These are phyloP conservation scores for Austroboletus eburneus DNA, from an alignment of 768 basidiomycete species.

Conservation along the genomic window DNA sequence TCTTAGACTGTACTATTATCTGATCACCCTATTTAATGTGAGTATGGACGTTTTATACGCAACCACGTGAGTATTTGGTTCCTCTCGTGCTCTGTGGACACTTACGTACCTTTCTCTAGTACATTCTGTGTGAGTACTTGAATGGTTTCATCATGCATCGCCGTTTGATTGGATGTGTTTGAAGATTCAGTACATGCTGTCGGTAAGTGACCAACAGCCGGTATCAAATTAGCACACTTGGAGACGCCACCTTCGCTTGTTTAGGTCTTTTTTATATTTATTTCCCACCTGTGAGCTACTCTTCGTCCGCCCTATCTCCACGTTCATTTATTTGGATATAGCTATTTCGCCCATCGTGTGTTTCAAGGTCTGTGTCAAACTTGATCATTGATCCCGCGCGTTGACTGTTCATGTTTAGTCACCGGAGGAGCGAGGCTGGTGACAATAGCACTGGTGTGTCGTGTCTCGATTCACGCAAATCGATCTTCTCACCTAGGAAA, in stretches of 20 bases:
- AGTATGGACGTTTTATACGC: slow-evolving; percentile 22
- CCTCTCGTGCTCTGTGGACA: too few species aligned
- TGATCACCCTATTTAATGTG: slow-evolving; percentile 24
- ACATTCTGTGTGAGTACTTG: slow-evolving; percentile 28
- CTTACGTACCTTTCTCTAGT: slow-evolving; percentile 12
- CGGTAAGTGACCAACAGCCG: slow-evolving; percentile 9
- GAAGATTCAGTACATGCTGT: slow-evolving; percentile 25
- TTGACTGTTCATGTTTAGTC: slow-evolving; percentile 9
- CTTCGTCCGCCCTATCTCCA: not conserved
- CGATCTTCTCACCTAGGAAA: not conserved
- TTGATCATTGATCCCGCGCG: too few species aligned
- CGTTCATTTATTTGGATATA: slow-evolving; percentile 5
- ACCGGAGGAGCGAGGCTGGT: slow-evolving; percentile 16
- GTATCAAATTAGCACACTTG: not conserved
- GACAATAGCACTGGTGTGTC: slow-evolving; percentile 17
- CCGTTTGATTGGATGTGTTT: not conserved
- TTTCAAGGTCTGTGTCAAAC: slow-evolving; percentile 25
- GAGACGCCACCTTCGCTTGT: not conserved
- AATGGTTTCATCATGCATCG: not conserved
- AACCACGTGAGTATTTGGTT: slow-evolving; percentile 17
- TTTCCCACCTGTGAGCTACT: slow-evolving; percentile 23
- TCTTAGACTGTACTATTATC: slow-evolving; percentile 27
- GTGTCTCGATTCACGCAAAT: not conserved
- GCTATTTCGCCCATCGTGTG: slow-evolving; percentile 24
- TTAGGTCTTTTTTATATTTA: slow-evolving; percentile 24